Conservation (phyloP, 2,329 filamentous ascomycete species). For the Cladosporium sp. region DNA sequence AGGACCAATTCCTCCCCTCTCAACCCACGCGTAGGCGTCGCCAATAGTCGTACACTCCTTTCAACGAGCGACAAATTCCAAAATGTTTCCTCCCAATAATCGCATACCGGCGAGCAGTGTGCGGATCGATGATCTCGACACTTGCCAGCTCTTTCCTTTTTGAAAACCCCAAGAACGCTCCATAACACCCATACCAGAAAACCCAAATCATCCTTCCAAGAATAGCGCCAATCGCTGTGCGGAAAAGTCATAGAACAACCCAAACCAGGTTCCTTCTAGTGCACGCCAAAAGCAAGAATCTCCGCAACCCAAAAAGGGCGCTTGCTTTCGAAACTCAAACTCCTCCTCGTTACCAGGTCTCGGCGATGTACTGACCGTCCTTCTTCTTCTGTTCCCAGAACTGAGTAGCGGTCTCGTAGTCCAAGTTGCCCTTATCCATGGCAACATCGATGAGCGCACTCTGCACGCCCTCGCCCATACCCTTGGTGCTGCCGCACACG, state of each 20-base stretch:
- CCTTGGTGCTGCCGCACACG: slow-evolving; percentile 91
- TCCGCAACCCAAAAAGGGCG: background rate
- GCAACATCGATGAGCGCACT: slow-evolving; percentile 83
- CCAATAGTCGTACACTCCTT: background rate
- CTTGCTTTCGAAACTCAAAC: background rate
- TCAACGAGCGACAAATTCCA: background rate
- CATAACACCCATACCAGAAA: background rate
- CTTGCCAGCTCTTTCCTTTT: background rate
- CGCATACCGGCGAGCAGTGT: background rate
- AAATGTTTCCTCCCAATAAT: background rate
- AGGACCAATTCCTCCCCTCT: background rate
- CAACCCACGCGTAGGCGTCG: background rate
- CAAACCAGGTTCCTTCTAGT: background rate
- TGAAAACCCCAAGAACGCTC: background rate
- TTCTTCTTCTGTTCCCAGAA: slow-evolving; percentile 94
- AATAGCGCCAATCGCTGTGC: background rate
- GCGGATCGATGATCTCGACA: background rate
- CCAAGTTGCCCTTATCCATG: slow-evolving; percentile 87
- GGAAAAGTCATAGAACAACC: background rate
- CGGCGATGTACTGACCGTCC: slow-evolving; percentile 92
- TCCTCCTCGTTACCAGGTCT: slow-evolving; percentile 36
- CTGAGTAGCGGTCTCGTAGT: slow-evolving; percentile 74
- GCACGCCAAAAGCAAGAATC: background rate
- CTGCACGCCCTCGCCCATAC: slow-evolving; percentile 97
- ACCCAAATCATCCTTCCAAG: background rate